Conservation (phyloP, 345 rosid genomes). For the Citrus sp. region DNA sequence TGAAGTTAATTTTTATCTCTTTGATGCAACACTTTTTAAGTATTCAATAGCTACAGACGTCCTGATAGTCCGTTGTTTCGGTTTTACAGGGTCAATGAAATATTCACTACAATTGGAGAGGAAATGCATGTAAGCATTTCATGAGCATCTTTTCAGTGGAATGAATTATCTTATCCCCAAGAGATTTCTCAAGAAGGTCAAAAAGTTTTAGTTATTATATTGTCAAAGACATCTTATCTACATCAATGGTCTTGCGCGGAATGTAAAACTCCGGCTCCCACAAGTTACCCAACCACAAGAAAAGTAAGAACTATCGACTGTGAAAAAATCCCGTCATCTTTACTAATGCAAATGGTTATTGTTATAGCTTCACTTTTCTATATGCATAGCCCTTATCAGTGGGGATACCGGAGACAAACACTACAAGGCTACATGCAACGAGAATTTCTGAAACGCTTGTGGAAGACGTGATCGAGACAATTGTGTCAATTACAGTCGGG, state of each 20-base stretch:
- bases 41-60: neutral
- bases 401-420: neutral
- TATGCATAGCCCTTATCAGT: neutral
- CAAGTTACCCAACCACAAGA: neutral
- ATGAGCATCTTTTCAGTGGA: constrained; percentile 5
- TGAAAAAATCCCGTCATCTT: neutral
- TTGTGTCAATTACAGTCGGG: neutral
- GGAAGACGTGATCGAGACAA: neutral
- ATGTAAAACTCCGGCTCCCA: neutral
- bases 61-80: neutral
- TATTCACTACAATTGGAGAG: constrained; percentile 57
- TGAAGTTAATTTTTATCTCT: neutral
- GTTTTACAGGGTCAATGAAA: constrained; percentile 56
- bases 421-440: neutral
- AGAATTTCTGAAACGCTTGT: neutral
- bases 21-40: no score
- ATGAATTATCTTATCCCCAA: neutral
- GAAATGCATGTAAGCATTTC: constrained; percentile 52
- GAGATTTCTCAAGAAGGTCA: neutral
- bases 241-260: neutral
- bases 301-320: neutral
- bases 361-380: neutral
- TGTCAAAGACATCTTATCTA: neutral
- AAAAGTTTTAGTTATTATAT: neutral
- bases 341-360: neutral